Evolutionary conservation across 2,329 filamentous ascomycete species (phyloP), one percentile per base, ranked within the genome.

Genomic region (Nemania sp.): DNA sequence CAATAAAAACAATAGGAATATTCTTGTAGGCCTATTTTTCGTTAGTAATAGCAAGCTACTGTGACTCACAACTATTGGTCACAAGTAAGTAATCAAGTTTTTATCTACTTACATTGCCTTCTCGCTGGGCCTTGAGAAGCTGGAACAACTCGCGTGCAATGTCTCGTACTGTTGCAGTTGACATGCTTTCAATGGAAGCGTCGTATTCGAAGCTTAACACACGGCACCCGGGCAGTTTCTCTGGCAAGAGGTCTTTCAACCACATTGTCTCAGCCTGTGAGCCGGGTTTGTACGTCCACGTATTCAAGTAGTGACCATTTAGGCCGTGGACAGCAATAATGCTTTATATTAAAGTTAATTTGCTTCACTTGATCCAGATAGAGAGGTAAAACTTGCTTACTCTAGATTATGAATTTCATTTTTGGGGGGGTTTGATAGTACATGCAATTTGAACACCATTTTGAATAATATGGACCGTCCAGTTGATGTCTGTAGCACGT

Each of bases 271-370:
- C 13, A 13, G 34, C 12, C 18, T 2, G 21, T 5, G 13, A 32
- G 3, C 29, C 21, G 29, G 53, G 13, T 45, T 49, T 56, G 15
- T 56, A 20, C 45, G 34, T 48, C 43, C 45, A 56, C n/a, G 53
- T 56, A 18, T 56, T 17, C 45, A 13, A 5, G 15, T 49, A 56
- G 21, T 56, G 53, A 2, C 53, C 53, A 35, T 56, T 56, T 2
- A 56, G n/a, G n/a, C 53, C 53, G 15, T 56, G 53, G 15, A 56
- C 35, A 21, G 45, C 43, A 21, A 56, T 15, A 40, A 56, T 42
- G 17, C 53, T 56, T 40, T 6, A 15, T 13, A 3, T 25, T 12
- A 15, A 21, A 2, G 20, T 54, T 25, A 54, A 20, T 39, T 10
- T 18, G 17, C 46, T 11, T 39, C 11, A 17, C 17, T 25, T 46